Conservation (phyloP, 2,329 filamentous ascomycete genomes). For the Exophiala sp. region DNA sequence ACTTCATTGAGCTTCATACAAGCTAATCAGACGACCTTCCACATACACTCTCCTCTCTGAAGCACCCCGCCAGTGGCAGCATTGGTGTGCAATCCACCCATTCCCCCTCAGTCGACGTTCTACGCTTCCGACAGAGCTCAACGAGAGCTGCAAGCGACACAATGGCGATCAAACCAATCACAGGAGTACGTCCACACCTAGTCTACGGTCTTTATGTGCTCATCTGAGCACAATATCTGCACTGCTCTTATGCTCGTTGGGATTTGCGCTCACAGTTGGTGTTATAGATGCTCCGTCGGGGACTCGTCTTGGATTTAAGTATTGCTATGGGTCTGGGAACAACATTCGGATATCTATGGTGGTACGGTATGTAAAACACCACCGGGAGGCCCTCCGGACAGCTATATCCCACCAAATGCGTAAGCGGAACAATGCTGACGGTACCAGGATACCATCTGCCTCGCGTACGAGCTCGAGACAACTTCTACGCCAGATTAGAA, state of each 20-base stretch:
- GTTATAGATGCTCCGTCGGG: conserved; percentile 61
- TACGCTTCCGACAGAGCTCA: conserved; percentile 17
- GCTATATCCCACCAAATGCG: background rate
- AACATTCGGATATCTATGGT: conserved; percentile 62
- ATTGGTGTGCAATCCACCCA: background rate
- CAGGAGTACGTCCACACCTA: conserved; percentile 40
- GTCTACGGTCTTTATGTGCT: background rate
- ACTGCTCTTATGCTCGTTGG: conserved; percentile 24
- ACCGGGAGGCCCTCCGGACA: background rate
- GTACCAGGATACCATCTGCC: conserved; percentile 59
- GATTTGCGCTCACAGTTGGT: conserved; percentile 19
- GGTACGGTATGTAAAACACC: conserved; percentile 55
- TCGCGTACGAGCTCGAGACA: conserved; percentile 60
- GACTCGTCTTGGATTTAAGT: conserved; percentile 64
- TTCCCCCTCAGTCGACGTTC: background rate
- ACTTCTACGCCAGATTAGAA: conserved; percentile 63
- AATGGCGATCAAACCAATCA: conserved; percentile 47
- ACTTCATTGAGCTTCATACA: conserved; percentile 18
- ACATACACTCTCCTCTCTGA: background rate
- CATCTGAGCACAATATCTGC: background rate
- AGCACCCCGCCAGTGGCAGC: background rate
- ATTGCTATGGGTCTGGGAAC: conserved; percentile 63
- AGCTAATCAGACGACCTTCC: background rate
- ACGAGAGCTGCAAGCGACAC: conserved; percentile 25
- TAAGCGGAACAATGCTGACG: background rate